phyloP scores from a whole-genome alignment of 441 rosid genomes.

The Erysimum cheiri region DNA sequence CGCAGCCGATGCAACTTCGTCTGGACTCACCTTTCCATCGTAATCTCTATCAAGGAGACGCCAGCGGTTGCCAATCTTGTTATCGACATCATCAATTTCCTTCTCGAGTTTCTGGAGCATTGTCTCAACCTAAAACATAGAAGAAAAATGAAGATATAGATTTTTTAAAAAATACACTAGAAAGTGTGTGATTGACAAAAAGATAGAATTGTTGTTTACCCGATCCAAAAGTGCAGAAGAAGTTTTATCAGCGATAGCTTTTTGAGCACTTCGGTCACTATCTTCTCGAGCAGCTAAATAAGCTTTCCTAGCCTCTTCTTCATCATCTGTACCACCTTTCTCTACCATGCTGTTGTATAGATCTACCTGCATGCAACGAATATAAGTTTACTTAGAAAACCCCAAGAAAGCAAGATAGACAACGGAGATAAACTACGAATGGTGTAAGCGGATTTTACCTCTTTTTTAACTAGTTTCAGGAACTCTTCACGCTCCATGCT shows the following conservation, averaged over 20 bases:
- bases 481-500: conserved; percentile 96
- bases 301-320: conserved; percentile 77
- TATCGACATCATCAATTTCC: conserved; percentile 92
- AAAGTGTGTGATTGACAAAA: background rate
- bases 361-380: conserved; percentile 54
- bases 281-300: conserved; percentile 88
- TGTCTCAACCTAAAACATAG: conserved; percentile 67
- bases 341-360: conserved; percentile 87
- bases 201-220: conserved; percentile 49
- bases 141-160: background rate
- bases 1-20: conserved; percentile 89
- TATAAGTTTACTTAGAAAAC: conserved; percentile 6
- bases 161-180: background rate
- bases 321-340: conserved; percentile 77
- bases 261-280: conserved; percentile 61
- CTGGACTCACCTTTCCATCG: conserved; percentile 91
- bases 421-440: background rate
- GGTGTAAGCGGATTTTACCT: conserved; percentile 51
- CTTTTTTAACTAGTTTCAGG: conserved; percentile 79
- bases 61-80: conserved; percentile 93
- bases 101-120: conserved; percentile 95
- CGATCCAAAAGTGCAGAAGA: conserved; percentile 69
- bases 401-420: background rate
- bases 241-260: conserved; percentile 59
- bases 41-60: conserved; percentile 87